Conservation (phyloP, 495 filamentous ascomycete species). For the Neurospora terricola region DNA sequence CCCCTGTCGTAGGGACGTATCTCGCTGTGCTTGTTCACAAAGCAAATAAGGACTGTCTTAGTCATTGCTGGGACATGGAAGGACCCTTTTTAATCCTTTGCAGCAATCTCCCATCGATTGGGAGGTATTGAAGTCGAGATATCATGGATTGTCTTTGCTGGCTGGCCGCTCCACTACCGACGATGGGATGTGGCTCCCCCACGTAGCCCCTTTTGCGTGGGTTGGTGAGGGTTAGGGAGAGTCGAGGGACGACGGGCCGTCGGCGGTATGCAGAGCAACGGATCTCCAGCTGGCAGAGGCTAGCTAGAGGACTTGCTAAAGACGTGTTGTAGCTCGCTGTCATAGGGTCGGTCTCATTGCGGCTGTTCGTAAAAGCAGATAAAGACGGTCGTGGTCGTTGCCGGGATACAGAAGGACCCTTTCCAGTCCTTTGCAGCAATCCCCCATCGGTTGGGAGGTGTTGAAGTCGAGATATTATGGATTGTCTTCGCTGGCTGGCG, state of each 20-base stretch:
- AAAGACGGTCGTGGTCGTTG: background rate
- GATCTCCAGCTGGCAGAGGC: background rate
- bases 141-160: too few species aligned
- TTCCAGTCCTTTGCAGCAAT: background rate
- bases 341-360: background rate
- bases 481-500: background rate
- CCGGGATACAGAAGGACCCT: background rate
- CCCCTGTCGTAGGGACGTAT: too few species aligned
- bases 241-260: background rate
- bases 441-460: background rate
- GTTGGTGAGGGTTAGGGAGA: background rate
- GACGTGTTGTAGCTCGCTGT: background rate
- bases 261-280: background rate
- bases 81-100: too few species aligned
- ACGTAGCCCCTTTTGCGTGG: too few species aligned
- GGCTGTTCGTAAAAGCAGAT: background rate
- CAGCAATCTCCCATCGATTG: too few species aligned
- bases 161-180: background rate
- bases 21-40: too few species aligned
- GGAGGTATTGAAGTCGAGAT: too few species aligned
- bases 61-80: too few species aligned
- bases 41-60: too few species aligned
- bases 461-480: background rate
- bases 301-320: background rate
- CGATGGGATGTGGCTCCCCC: background rate